A percentile compares a stretch with the other conserved stretches of the same genome.
Evolutionary conservation across 306 rosid genomes (phyloP).

Genomic region (Pterocarpus macrocarpus): DNA sequence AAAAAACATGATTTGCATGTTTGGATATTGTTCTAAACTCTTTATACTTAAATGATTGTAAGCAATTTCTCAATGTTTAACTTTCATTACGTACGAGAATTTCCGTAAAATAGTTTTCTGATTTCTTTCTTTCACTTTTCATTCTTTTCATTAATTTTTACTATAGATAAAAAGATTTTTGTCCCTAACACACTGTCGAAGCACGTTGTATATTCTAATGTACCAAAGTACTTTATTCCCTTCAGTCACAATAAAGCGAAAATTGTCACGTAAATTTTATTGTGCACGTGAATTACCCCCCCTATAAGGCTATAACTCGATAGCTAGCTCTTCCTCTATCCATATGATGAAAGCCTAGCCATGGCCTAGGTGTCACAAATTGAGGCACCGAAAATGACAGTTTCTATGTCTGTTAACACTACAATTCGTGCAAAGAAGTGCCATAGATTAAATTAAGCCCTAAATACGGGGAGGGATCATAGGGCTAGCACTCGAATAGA

Average conservation of each 20-base stretch:
- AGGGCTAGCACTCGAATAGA: neutral
- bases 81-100: neutral
- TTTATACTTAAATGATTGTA: too few relatives aligned
- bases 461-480: neutral
- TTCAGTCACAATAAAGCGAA: neutral
- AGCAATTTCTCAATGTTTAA: too few relatives aligned
- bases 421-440: neutral
- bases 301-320: neutral
- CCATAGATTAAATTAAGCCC: neutral
- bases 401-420: neutral
- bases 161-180: neutral
- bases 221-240: neutral
- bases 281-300: slow-evolving; percentile 16
- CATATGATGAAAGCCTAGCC: neutral
- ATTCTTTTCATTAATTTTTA: neutral
- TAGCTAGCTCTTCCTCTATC: neutral
- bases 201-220: neutral
- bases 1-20: too few relatives aligned
- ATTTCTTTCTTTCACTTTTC: neutral
- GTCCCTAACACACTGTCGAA: neutral
- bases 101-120: neutral
- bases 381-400: neutral
- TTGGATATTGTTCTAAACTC: too few relatives aligned
- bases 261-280: neutral
- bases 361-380: neutral